These are phyloP conservation scores for Ramularia endophylla DNA, from an alignment of 2,329 filamentous ascomycete species.

Conservation along the genomic window DNA sequence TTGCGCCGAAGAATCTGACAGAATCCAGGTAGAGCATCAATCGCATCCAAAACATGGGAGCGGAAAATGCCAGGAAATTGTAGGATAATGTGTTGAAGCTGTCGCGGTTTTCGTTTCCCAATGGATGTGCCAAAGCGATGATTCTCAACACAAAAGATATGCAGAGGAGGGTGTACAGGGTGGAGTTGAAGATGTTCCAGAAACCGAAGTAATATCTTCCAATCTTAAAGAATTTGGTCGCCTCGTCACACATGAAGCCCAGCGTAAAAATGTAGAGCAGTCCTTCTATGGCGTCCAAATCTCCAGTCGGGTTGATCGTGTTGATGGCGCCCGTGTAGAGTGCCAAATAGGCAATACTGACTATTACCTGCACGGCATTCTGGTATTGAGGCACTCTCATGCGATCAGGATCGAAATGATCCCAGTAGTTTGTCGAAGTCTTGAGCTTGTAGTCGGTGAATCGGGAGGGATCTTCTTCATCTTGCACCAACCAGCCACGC, in stretches of 20 bases:
- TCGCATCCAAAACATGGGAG: conserved; percentile 95
- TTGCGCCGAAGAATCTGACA: conserved; percentile 92
- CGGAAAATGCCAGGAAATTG: conserved; percentile 87
- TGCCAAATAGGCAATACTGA: conserved; percentile 74
- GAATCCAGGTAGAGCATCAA: conserved; percentile 89
- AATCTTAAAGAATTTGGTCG: conserved; percentile 88
- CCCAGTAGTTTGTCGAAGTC: conserved; percentile 68
- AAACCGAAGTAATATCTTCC: conserved; percentile 88
- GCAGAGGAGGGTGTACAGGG: conserved; percentile 71
- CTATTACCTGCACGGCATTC: conserved; percentile 78
- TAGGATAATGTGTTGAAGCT: conserved; percentile 78
- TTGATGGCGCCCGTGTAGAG: conserved; percentile 92
- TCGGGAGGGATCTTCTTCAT: conserved; percentile 80
- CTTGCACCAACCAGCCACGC: conserved; percentile 95
- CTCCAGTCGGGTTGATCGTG: conserved; percentile 74
- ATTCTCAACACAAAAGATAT: conserved; percentile 75
- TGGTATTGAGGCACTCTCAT: conserved; percentile 92
- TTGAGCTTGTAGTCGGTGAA: conserved; percentile 85
- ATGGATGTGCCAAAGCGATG: conserved; percentile 63
- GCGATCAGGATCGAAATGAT: conserved; percentile 86
- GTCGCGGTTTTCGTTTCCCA: conserved; percentile 42
- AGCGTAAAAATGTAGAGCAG: conserved; percentile 86
- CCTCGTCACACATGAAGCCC: conserved; percentile 84
- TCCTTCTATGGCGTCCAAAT: conserved; percentile 77
- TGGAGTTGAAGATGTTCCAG: conserved; percentile 92